Conservation (phyloP, 106 monocot species). For the Vanilla planifolia region DNA sequence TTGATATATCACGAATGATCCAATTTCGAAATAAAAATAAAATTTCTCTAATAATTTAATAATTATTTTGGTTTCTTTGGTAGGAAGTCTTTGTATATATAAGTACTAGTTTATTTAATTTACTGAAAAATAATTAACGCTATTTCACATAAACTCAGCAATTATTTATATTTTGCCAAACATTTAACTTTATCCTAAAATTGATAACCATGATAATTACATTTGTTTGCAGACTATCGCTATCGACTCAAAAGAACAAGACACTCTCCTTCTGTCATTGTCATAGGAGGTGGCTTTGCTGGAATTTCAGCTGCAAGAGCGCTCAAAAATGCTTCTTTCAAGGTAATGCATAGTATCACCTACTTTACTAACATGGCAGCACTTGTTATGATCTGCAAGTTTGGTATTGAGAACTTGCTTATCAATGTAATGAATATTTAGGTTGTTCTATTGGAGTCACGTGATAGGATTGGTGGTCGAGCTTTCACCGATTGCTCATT, state of each 20-base stretch:
- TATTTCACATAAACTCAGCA: no score
- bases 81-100: no score
- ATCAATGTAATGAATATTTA: slow-evolving; percentile 11
- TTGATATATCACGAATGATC: no score
- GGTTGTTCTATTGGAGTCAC: slow-evolving; percentile 93
- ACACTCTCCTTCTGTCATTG: slow-evolving; percentile 39
- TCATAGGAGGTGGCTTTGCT: slow-evolving; percentile 65
- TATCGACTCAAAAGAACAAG: slow-evolving; percentile 11
- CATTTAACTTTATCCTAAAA: no score
- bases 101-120: no score
- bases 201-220: neutral
- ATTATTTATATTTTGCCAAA: no score
- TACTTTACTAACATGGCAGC: neutral
- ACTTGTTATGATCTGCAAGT: neutral
- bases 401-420: neutral
- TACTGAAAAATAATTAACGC: no score
- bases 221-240: slow-evolving; percentile 4
- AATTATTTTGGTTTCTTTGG: no score
- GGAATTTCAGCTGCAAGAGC: slow-evolving; percentile 64
- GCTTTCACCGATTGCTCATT: slow-evolving; percentile 82
- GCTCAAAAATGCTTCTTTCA: slow-evolving; percentile 74
- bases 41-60: no score
- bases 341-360: slow-evolving; percentile 26
- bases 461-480: slow-evolving; percentile 90
- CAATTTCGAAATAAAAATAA: no score